A percentile compares a stretch with the other conserved stretches of the same genome.
phyloP scores from a whole-genome alignment of 2,329 filamentous ascomycete species.

The Ophiostoma perfectum region DNA sequence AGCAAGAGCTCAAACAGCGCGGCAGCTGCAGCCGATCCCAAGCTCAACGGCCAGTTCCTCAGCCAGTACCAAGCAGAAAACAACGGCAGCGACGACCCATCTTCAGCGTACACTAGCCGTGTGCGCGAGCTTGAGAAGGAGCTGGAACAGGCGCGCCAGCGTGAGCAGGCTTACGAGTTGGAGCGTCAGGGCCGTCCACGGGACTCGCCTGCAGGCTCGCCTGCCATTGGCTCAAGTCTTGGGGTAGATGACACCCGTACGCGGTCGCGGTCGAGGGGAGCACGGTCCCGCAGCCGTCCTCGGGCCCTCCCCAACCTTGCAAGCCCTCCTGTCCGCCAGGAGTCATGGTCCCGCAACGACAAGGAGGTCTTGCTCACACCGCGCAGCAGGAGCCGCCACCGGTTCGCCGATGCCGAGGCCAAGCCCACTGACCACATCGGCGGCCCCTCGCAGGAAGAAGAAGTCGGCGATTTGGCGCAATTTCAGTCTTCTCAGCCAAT shows the following conservation, averaged over 20 bases:
- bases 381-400: constrained; percentile 39
- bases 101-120: constrained; percentile 54
- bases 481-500: constrained; percentile 28
- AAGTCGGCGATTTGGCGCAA: constrained; percentile 22
- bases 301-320: constrained; percentile 24
- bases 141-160: constrained; percentile 55
- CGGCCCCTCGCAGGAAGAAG: neutral
- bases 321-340: constrained; percentile 45
- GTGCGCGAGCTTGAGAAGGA: constrained; percentile 76
- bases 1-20: constrained; percentile 37
- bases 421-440: neutral
- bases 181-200: constrained; percentile 50
- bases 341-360: constrained; percentile 62
- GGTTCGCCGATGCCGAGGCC: constrained; percentile 25
- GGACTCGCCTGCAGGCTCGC: neutral
- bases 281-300: constrained; percentile 23
- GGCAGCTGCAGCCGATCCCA: constrained; percentile 45
- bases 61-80: constrained; percentile 75
- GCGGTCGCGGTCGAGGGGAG: constrained; percentile 26
- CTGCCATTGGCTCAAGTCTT: neutral
- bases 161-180: constrained; percentile 59
- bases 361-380: constrained; percentile 57
- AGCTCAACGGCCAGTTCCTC: constrained; percentile 75
- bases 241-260: constrained; percentile 23
- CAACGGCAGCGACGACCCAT: constrained; percentile 39